Base-by-base conservation (phyloP, 768 basidiomycete genomes). In the Trametes sanguinea region DNA sequence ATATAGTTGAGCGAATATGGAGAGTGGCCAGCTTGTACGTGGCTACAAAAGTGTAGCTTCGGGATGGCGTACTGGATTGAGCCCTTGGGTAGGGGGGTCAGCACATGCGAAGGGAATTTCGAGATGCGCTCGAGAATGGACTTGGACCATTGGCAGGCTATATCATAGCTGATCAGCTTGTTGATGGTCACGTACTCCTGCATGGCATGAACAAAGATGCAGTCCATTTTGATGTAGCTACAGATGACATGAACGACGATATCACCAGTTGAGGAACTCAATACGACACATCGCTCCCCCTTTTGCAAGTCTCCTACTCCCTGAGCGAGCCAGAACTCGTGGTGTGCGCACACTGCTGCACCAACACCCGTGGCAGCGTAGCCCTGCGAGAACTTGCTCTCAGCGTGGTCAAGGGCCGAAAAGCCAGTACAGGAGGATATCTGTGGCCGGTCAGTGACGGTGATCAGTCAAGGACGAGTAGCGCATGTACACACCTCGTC, bases 1-100 rank as follows among this genome's bases (percentile, higher is more conserved):
- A 64, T 39, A 44, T 64, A 69, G 54, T 75, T 76, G 43, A 76
- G 65, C 0, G 71, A 76, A 60, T 52, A 76, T 1, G 51, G 32
- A 10, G 68, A 61, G 32, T 74, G 74, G 44, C 69, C 59, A 2
- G 16, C 16, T 6, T 32, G 29, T 16, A 69, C 48, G 42, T 78
- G 77, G 30, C 65, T 69, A 6, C 55, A 54, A 17, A 73, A 60
- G 57, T 78, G 76, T 2, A 74, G 68, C 54, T 77, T 77, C 2
- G 73, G 76, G 35, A 77, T 61, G 8, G 57, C 52, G 17, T 43
- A 68, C 14, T 35, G 13, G n/a, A 71, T n/a, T 2, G 35, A 16
- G 6, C 54, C 54, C 7, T 39, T 22, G 2, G 47, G 45, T 13
- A 47, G 22, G 8, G 44, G 27, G 27, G 62, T 47, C n/a, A 42